phyloP scores from a whole-genome alignment of 208 protist genomes.

The Plasmodiophora brassicae region DNA sequence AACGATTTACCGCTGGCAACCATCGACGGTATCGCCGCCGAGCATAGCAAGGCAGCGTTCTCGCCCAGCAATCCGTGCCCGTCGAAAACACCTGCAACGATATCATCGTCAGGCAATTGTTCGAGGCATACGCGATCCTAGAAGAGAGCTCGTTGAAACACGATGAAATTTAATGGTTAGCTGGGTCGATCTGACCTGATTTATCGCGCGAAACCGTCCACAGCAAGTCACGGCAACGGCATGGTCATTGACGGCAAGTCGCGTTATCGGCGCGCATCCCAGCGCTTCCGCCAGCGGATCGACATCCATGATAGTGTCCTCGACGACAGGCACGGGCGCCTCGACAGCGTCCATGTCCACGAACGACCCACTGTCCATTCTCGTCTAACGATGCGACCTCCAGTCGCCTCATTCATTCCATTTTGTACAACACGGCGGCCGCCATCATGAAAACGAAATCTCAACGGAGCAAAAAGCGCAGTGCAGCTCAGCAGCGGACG shows the following conservation, averaged over 20 bases:
- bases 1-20: not conserved
- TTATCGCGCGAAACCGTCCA: not conserved
- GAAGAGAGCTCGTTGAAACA: not conserved
- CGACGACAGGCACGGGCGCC: no score
- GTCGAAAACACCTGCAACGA: conserved; percentile 12
- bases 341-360: no score
- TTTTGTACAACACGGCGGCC: no score
- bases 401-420: no score
- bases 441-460: no score
- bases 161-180: not conserved
- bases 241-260: not conserved
- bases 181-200: not conserved
- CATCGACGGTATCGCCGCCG: not conserved
- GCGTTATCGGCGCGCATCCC: not conserved
- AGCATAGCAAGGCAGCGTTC: not conserved
- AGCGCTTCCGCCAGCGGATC: not conserved
- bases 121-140: not conserved
- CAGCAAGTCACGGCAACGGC: not conserved
- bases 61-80: not conserved
- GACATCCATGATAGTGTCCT: no score
- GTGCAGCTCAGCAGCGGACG: no score
- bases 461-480: no score
- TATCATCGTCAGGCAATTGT: not conserved
- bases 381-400: no score
- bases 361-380: no score